A percentile compares a stretch with the other conserved stretches of the same genome.
Evolutionary conservation across 1,284 basidiomycete genomes (phyloP).

Genomic region (Peniophora sp.): DNA sequence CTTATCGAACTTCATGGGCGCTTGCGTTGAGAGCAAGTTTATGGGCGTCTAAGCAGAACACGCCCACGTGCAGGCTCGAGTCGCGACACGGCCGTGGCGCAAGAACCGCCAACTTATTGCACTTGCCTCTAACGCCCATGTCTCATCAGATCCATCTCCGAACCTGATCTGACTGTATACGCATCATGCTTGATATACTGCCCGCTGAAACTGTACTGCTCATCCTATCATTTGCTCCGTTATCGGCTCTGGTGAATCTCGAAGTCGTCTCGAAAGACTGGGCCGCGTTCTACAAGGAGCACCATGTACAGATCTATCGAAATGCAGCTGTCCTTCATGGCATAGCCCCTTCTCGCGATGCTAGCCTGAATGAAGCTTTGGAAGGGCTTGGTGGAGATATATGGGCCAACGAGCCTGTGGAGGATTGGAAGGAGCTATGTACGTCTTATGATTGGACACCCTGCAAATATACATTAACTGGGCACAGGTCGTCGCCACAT

Average conservation of each 20-base stretch:
- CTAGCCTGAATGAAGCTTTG: slow-evolving; percentile 24
- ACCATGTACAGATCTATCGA: slow-evolving; percentile 44
- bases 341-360: slow-evolving; percentile 26
- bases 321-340: slow-evolving; percentile 41
- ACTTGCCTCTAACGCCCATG: slow-evolving; percentile 20
- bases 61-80: no score
- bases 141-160: no score
- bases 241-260: slow-evolving; percentile 21
- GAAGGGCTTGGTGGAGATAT: slow-evolving; percentile 20
- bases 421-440: slow-evolving; percentile 56
- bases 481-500: neutral
- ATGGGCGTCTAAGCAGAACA: neutral
- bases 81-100: no score
- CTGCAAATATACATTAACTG: neutral
- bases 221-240: slow-evolving; percentile 31
- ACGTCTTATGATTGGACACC: slow-evolving; percentile 18
- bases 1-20: no score
- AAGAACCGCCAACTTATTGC: neutral
- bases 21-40: neutral
- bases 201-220: slow-evolving; percentile 37
- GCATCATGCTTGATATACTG: slow-evolving; percentile 16
- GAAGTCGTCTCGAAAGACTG: slow-evolving; percentile 33
- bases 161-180: slow-evolving; percentile 34
- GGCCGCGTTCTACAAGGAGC: slow-evolving; percentile 33
- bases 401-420: slow-evolving; percentile 18